Percentiles rank a stretch among this genome's conserved stretches.
Evolutionary conservation across 805 yeast species (phyloP).

Genomic region (Candida bentonensis): DNA sequence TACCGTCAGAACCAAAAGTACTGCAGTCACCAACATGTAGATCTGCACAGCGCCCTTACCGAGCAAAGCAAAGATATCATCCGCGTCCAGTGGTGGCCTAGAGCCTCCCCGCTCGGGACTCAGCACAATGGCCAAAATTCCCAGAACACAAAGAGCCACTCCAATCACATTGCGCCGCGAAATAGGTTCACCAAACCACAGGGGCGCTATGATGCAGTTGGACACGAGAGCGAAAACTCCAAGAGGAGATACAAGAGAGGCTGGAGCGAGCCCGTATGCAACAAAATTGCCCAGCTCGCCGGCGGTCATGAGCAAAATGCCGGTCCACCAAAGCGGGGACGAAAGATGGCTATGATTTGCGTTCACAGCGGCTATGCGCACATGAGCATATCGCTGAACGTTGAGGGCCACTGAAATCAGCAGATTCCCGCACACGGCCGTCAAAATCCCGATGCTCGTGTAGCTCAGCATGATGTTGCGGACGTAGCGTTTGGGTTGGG

Average conservation of each 20-base stretch:
- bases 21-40: slow-evolving; percentile 1
- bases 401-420: slow-evolving; percentile 27
- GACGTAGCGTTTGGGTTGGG: no score
- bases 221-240: slow-evolving; percentile 37
- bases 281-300: slow-evolving; percentile 36
- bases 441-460: slow-evolving; percentile 17
- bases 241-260: slow-evolving; percentile 33
- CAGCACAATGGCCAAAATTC: slow-evolving; percentile 29
- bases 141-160: slow-evolving; percentile 26
- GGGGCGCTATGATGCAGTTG: slow-evolving; percentile 34
- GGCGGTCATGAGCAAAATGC: slow-evolving; percentile 25
- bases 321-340: slow-evolving; percentile 27
- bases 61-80: neutral
- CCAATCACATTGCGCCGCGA: slow-evolving; percentile 25
- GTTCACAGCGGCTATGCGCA: slow-evolving; percentile 15
- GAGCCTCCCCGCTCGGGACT: slow-evolving; percentile 12
- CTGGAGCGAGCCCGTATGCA: slow-evolving; percentile 36
- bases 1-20: neutral
- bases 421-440: slow-evolving; percentile 26
- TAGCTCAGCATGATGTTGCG: neutral
- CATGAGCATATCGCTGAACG: slow-evolving; percentile 28
- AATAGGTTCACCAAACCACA: slow-evolving; percentile 29
- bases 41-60: neutral
- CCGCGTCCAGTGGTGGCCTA: neutral
- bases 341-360: slow-evolving; percentile 10